These are phyloP conservation scores for Hanseniaspora valbyensis DNA, from an alignment of 805 yeast species.

Conservation along the genomic window DNA sequence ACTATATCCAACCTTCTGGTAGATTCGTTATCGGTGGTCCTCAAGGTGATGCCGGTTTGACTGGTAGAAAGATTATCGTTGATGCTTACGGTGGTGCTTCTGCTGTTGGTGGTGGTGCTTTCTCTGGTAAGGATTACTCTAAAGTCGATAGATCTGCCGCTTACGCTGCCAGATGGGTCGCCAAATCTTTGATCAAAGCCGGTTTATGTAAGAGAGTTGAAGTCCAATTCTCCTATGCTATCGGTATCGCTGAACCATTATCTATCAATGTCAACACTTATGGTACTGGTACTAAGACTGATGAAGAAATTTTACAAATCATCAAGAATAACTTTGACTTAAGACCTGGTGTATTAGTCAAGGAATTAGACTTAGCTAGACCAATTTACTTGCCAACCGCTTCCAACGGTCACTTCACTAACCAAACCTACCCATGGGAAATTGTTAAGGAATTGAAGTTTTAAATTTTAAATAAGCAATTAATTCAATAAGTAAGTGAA, in stretches of 20 bases:
- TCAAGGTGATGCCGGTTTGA: conserved; percentile 99
- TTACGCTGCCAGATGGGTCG: conserved; percentile 99
- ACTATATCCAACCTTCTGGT: conserved; percentile 99
- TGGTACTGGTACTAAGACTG: conserved; percentile 88
- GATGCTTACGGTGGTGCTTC: conserved; percentile 99
- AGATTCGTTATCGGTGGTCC: conserved; percentile 99
- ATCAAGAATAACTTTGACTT: conserved; percentile 91
- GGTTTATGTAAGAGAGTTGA: conserved; percentile 93
- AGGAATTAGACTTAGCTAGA: conserved; percentile 92
- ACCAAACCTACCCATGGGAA: conserved; percentile 98
- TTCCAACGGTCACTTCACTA: conserved; percentile 98
- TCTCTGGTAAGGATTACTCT: conserved; percentile 99
- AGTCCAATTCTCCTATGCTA: conserved; percentile 98
- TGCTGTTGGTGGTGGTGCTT: conserved; percentile 99
- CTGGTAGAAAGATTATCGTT: conserved; percentile 98
- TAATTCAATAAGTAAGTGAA: too few relatives aligned
- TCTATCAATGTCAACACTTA: conserved; percentile 95
- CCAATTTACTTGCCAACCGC: conserved; percentile 99
- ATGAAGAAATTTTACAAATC: conserved; percentile 82
- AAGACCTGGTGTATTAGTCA: conserved; percentile 98
- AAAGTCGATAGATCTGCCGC: conserved; percentile 99
- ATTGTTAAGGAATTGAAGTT: conserved; percentile 71
- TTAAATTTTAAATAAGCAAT: conserved; percentile 31
- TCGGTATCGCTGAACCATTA: conserved; percentile 99
- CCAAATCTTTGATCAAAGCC: conserved; percentile 92